phyloP scores from a whole-genome alignment of 345 rosid species.

The Populus ilicifolia region DNA sequence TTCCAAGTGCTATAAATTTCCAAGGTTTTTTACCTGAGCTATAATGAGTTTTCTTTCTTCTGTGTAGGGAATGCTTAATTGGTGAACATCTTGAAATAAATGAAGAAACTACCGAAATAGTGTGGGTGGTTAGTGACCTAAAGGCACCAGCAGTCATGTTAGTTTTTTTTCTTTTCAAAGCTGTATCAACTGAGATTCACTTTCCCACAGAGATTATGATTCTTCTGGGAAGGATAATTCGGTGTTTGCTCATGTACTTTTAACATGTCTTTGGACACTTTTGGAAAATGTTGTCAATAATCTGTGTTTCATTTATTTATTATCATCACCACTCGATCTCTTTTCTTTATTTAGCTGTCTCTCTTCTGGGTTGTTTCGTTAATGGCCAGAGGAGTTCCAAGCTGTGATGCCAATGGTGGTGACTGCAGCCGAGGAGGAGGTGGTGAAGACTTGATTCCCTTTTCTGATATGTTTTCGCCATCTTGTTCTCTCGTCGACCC shows the following conservation, averaged over 20 bases:
- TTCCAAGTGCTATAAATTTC: neutral
- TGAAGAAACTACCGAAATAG: conserved; percentile 8
- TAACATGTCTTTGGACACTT: neutral
- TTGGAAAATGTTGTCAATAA: conserved; percentile 11
- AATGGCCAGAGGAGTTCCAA: neutral
- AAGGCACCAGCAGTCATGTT: neutral
- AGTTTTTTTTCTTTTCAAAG: conserved; percentile 5
- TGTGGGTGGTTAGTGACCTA: neutral
- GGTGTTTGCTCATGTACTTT: neutral
- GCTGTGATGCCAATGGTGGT: neutral
- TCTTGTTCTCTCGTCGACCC: neutral
- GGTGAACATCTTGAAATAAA: conserved; percentile 1
- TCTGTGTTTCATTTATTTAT: neutral
- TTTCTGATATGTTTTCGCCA: neutral
- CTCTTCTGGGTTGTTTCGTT: neutral
- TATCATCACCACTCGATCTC: neutral
- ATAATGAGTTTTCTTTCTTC: neutral
- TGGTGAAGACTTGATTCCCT: neutral
- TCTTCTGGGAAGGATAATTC: conserved; percentile 4
- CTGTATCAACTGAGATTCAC: conserved; percentile 6
- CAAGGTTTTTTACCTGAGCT: neutral
- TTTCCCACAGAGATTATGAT: neutral
- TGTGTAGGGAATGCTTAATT: conserved; percentile 11
- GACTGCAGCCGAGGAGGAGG: neutral
- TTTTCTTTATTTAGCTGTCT: neutral